Base-by-base conservation (phyloP, 805 yeast genomes). In the Clavispora asparagi region DNA sequence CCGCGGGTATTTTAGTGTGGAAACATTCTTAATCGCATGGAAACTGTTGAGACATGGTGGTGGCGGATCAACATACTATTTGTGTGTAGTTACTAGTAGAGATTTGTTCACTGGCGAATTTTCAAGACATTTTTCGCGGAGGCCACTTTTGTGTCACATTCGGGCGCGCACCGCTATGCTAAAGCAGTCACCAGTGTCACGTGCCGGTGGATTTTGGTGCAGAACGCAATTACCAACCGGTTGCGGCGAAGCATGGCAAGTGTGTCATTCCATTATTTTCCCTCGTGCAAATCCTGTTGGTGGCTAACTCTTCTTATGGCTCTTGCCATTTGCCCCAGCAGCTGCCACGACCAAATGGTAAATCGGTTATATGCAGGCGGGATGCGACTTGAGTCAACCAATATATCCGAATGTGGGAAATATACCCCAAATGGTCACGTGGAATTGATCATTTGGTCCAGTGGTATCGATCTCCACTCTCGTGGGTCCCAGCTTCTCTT, bases 131-230 rank as follows among this genome's bases (percentile, higher is more conserved):
- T 35, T 42, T 42, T 35, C 44, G 44, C 44, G 16, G 35, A 14
- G 16, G 36, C 17, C 33, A 8, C 16, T 33, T 39, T 39, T 39
- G 41, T 39, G 41, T 39, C 25, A 39, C 41, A 16, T 39, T 39
- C 5, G 4, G 41, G 13, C 35, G 35, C 23, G 37, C 25, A 17
- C 37, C 25, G 16, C 12, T 13, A 14, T 12, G 29, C 33, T 9
- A 42, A 42, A 36, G 40, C 44, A 42, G 44, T 42, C 44, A 42
- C 44, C 14, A 1, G 27, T 6, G 40, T 42, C 44, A 42, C 44
- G 44, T 42, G 44, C 23, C n/a, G 7, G 6, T n/a, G 35, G 5
- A 5, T 19, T 19, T 19, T 19, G 23, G 23, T 3, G 23, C 23
- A 19, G 23, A 19, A 19, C 23, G 23, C 23, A 3, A 19, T 19